Percentiles rank a stretch among this genome's conserved stretches.
phyloP scores from a whole-genome alignment of 2,329 filamentous ascomycete genomes.

The Alternaria triticina region DNA sequence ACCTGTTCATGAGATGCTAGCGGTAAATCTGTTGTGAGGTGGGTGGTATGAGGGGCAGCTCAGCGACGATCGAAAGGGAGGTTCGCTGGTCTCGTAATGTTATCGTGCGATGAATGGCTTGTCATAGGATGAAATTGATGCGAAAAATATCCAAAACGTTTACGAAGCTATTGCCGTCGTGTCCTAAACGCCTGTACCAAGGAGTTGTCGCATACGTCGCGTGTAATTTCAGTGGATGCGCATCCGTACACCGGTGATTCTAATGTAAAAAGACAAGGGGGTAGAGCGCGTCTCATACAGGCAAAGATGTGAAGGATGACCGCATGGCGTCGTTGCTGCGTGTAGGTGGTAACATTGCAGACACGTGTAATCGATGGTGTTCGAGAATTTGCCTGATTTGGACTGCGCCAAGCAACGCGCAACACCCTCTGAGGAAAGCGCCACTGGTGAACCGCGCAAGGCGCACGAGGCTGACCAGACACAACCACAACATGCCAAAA shows the following conservation, averaged over 20 bases:
- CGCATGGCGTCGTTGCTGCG: background rate
- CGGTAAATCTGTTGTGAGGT: background rate
- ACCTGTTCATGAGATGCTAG: background rate
- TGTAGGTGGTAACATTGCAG: background rate
- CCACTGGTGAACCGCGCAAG: background rate
- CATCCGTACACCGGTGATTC: too few species aligned
- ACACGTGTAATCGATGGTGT: background rate
- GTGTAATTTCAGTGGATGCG: background rate
- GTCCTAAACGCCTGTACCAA: background rate
- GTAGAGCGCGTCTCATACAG: background rate
- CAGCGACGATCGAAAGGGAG: background rate
- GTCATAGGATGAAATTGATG: background rate
- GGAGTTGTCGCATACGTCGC: background rate
- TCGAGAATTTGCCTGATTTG: background rate
- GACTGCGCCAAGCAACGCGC: background rate
- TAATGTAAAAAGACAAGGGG: too few species aligned
- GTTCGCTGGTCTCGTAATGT: background rate
- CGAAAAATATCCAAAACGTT: background rate
- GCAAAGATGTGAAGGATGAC: background rate
- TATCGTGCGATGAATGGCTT: background rate
- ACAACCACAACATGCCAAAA: background rate
- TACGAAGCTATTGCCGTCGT: background rate
- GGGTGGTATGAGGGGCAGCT: background rate
- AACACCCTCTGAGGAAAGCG: background rate
- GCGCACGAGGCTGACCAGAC: background rate